Percentiles rank a stretch among this genome's conserved stretches.
Evolutionary conservation across 306 rosid genomes (phyloP).

Genomic region (Fragaria iinumae): DNA sequence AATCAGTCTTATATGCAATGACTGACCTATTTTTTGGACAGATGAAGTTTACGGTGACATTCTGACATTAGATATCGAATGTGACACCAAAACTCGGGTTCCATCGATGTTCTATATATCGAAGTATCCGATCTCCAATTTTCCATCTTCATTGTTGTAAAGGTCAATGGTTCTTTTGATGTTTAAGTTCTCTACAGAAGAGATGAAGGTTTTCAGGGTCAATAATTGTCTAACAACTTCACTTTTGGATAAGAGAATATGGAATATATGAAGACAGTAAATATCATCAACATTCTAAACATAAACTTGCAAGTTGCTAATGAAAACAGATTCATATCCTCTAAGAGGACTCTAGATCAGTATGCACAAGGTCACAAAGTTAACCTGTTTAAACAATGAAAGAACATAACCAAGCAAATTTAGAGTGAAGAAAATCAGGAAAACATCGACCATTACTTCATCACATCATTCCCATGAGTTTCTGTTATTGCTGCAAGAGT

Average conservation of each 20-base stretch:
- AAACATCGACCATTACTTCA: not conserved
- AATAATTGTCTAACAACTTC: not conserved
- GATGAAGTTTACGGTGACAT: not conserved
- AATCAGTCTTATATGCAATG: not conserved
- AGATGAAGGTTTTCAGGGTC: not conserved
- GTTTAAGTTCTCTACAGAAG: not conserved
- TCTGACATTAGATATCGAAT: not conserved
- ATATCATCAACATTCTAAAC: not conserved
- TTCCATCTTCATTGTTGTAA: not conserved
- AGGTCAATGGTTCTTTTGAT: not conserved
- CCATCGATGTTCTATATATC: too few species aligned
- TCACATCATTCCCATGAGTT: not conserved
- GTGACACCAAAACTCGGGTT: not conserved
- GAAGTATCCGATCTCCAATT: not conserved
- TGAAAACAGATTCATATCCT: not conserved
- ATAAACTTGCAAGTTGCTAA: not conserved
- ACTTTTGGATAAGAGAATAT: not conserved
- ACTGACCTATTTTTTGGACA: not conserved
- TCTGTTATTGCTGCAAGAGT: conserved; percentile 20
- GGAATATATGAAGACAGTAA: too few species aligned
- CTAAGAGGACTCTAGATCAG: not conserved
- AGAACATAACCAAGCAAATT: not conserved
- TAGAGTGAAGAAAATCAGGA: not conserved
- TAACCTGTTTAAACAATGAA: not conserved
- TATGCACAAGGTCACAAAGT: not conserved